Evolutionary conservation across 2,329 filamentous ascomycete species (phyloP).

Genomic region (Hypomyces perniciosus): DNA sequence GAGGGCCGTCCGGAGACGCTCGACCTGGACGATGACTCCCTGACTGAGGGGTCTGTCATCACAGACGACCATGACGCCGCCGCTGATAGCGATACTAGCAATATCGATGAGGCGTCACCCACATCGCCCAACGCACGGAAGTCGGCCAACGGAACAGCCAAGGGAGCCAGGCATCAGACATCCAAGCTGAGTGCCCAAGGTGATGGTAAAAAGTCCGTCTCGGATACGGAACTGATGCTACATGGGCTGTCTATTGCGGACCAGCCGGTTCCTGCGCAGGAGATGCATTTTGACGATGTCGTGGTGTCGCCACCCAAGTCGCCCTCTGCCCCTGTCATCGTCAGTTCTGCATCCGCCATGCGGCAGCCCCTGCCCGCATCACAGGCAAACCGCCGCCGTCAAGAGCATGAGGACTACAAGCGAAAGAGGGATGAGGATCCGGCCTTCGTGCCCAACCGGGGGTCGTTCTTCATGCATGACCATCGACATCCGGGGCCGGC

Average conservation of each 20-base stretch:
- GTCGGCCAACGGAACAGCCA: conserved; percentile 37
- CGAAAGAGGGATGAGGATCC: conserved; percentile 84
- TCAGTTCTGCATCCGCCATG: conserved; percentile 46
- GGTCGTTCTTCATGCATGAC: conserved; percentile 96
- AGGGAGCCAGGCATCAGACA: conserved; percentile 26
- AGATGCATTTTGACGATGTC: conserved; percentile 43
- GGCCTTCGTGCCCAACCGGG: conserved; percentile 87
- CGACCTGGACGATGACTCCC: conserved; percentile 59
- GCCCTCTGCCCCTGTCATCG: conserved; percentile 44
- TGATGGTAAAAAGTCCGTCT: conserved; percentile 28
- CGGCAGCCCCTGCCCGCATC: conserved; percentile 45
- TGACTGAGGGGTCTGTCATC: conserved; percentile 57
- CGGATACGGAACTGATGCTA: conserved; percentile 55
- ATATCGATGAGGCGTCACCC: conserved; percentile 51
- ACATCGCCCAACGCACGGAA: conserved; percentile 38
- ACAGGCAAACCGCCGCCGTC: conserved; percentile 63
- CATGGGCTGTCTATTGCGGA: conserved; percentile 46
- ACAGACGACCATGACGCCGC: conserved; percentile 56
- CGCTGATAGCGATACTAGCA: conserved; percentile 60
- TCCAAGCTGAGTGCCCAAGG: conserved; percentile 32
- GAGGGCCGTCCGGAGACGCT: conserved; percentile 51
- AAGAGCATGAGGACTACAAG: conserved; percentile 87
- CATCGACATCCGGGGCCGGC: conserved; percentile 73
- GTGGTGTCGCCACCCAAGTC: conserved; percentile 34
- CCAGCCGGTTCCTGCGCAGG: conserved; percentile 34